phyloP scores from a whole-genome alignment of 495 filamentous ascomycete genomes.

The Hypoxylon cercidicola region DNA sequence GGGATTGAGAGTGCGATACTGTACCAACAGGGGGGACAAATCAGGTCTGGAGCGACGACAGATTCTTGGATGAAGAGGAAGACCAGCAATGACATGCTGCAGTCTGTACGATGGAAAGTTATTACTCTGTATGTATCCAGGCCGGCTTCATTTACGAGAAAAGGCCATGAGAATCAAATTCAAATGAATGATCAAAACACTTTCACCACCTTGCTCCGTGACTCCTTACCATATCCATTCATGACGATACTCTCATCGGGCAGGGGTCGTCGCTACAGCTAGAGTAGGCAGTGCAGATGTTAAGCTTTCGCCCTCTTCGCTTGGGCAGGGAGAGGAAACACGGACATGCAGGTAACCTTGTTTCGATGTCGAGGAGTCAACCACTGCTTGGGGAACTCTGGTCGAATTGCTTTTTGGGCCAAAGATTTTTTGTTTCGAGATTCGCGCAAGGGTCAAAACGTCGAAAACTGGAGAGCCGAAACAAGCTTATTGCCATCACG shows the following conservation, averaged over 20 bases:
- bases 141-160: conserved; percentile 12
- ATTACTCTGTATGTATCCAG: conserved; percentile 28
- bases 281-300: conserved; percentile 6
- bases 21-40: conserved; percentile 28
- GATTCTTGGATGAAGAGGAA: conserved; percentile 13
- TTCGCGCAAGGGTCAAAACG: conserved; percentile 35
- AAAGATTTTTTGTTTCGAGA: conserved; percentile 37
- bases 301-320: conserved; percentile 23
- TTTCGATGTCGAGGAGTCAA: conserved; percentile 30
- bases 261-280: conserved; percentile 2
- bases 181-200: background rate
- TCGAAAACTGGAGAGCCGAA: conserved; percentile 16
- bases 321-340: conserved; percentile 31
- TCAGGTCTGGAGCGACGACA: conserved; percentile 11
- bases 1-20: conserved; percentile 14
- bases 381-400: conserved; percentile 28
- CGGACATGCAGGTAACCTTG: conserved; percentile 40
- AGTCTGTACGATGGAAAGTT: conserved; percentile 27
- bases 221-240: conserved; percentile 1
- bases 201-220: background rate
- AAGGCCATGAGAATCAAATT: conserved; percentile 21
- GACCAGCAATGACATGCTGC: conserved; percentile 15
- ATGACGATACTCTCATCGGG: conserved; percentile 2
- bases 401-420: conserved; percentile 19
- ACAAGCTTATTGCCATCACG: conserved; percentile 32